Evolutionary conservation across 2,329 filamentous ascomycete genomes (phyloP).

Genomic region (Claviceps humidiphila): DNA sequence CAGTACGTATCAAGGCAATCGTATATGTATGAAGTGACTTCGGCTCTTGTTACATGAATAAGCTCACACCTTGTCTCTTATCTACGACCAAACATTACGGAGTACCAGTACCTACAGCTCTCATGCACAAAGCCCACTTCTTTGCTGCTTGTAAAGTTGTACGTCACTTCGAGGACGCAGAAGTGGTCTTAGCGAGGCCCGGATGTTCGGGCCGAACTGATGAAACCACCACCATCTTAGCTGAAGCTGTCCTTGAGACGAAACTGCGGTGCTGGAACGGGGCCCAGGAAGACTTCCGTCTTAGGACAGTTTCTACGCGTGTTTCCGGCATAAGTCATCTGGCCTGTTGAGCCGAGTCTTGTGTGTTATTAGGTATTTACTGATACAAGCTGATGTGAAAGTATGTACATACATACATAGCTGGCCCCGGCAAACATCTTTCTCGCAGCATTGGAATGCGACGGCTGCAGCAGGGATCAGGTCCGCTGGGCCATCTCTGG

Average conservation of each 20-base stretch:
- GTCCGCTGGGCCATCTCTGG: neutral
- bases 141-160: neutral
- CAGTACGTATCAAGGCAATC: neutral
- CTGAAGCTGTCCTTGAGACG: no score
- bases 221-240: no score
- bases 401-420: neutral
- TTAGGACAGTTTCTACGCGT: no score
- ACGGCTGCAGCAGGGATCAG: slow-evolving; percentile 6
- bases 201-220: neutral
- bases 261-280: neutral
- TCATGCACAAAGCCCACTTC: neutral
- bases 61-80: neutral
- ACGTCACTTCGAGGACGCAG: neutral
- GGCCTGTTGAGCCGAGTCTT: no score
- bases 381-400: no score
- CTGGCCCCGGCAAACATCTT: neutral
- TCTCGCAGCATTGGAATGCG: slow-evolving; percentile 1
- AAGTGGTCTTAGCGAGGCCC: neutral
- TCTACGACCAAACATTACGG: neutral
- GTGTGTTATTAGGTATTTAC: no score
- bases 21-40: neutral
- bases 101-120: neutral
- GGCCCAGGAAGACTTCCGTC: neutral
- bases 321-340: no score
- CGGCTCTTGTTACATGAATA: neutral